Conservation (phyloP, 345 rosid genomes). For the Lepidium didymum region DNA sequence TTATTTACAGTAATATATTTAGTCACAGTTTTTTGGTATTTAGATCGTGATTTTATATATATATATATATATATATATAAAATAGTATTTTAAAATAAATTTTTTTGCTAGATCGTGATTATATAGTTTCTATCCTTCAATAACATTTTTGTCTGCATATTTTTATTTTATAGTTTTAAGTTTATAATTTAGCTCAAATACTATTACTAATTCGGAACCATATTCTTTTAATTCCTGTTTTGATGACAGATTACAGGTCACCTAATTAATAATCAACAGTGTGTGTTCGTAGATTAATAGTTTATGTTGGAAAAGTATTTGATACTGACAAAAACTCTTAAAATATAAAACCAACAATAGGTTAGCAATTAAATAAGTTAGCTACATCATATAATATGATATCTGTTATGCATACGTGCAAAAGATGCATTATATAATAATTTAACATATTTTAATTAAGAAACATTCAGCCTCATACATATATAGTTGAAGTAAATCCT, state of each 20-base stretch:
- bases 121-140: no score
- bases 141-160: no score
- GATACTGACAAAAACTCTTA: neutral
- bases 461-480: neutral
- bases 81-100: no score
- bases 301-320: slow-evolving; percentile 9
- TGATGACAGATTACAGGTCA: neutral
- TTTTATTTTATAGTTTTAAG: no score
- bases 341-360: neutral
- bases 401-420: slow-evolving; percentile 12
- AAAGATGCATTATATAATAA: neutral
- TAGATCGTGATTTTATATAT: no score
- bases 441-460: neutral
- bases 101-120: no score
- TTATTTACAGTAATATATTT: no score
- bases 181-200: no score
- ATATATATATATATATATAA: no score
- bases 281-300: slow-evolving; percentile 3
- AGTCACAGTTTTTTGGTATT: no score
- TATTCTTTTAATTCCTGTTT: neutral
- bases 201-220: no score
- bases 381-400: neutral
- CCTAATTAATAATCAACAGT: slow-evolving; percentile 1
- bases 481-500: no score
- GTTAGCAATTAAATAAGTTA: neutral